Percentiles rank a stretch among this genome's conserved stretches.
phyloP scores from a whole-genome alignment of 805 yeast genomes.

The Wickerhamiella azyma region DNA sequence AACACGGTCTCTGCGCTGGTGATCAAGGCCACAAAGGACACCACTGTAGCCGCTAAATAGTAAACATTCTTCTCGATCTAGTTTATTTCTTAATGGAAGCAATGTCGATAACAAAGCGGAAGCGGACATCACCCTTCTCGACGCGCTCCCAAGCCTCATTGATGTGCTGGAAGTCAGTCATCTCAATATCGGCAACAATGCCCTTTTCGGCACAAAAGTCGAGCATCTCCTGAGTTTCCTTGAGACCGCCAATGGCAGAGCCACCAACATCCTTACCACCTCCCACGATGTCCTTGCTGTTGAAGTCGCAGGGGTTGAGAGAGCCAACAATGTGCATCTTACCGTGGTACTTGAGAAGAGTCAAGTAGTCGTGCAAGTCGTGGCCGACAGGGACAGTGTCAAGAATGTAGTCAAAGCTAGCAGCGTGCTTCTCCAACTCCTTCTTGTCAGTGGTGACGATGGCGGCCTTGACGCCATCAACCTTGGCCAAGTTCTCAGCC shows the following conservation, averaged over 20 bases:
- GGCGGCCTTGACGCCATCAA: conserved; percentile 38
- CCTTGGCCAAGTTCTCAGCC: conserved; percentile 31
- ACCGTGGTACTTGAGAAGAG: conserved; percentile 43
- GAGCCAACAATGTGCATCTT: conserved; percentile 52
- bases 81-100: neutral
- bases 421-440: conserved; percentile 25
- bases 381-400: conserved; percentile 39
- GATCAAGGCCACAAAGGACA: no score
- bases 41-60: no score
- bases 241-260: conserved; percentile 48
- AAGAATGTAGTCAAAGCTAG: conserved; percentile 37
- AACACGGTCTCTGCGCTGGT: no score
- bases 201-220: conserved; percentile 46
- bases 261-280: conserved; percentile 29
- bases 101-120: conserved; percentile 16
- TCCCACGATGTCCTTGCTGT: conserved; percentile 34
- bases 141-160: conserved; percentile 13
- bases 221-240: conserved; percentile 53
- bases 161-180: conserved; percentile 32
- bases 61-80: no score
- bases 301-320: conserved; percentile 31
- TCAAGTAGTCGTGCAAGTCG: conserved; percentile 36
- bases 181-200: conserved; percentile 51
- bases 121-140: conserved; percentile 9
- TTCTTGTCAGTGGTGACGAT: conserved; percentile 36